A percentile compares a stretch with the other conserved stretches of the same genome.
Conservation (phyloP, 2,329 filamentous ascomycete genomes). For the Diplodia sapinea region DNA sequence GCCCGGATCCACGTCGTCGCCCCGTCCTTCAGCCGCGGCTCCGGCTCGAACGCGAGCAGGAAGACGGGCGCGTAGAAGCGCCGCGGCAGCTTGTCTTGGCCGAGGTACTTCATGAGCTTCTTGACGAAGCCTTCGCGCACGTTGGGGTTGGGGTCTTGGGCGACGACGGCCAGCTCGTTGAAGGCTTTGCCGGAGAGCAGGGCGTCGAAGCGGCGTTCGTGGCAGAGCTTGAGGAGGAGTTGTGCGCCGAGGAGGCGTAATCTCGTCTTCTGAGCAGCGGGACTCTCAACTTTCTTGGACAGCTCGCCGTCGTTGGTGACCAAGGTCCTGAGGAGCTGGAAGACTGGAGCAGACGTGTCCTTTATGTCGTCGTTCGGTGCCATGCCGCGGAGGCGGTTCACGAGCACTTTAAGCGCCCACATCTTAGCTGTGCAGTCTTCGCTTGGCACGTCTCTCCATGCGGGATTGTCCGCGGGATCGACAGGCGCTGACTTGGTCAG, state of each 20-base stretch:
- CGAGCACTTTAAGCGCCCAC: conserved; percentile 81
- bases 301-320: conserved; percentile 79
- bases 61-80: conserved; percentile 92
- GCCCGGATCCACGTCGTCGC: conserved; percentile 90
- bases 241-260: conserved; percentile 82
- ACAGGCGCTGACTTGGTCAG: conserved; percentile 61
- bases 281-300: conserved; percentile 73
- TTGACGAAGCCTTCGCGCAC: conserved; percentile 81
- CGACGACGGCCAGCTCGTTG: conserved; percentile 78
- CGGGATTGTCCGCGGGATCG: conserved; percentile 69
- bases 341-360: conserved; percentile 68
- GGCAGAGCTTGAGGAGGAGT: conserved; percentile 80
- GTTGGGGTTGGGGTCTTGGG: conserved; percentile 75
- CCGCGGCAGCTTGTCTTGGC: conserved; percentile 69
- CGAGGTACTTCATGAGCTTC: conserved; percentile 89
- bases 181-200: conserved; percentile 76
- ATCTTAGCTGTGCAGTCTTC: conserved; percentile 84
- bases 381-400: conserved; percentile 78
- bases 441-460: conserved; percentile 67
- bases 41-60: conserved; percentile 88
- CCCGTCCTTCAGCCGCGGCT: conserved; percentile 71
- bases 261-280: conserved; percentile 77
- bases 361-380: conserved; percentile 56
- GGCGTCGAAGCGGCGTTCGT: conserved; percentile 75
- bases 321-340: conserved; percentile 78